Conservation (phyloP, 2,329 filamentous ascomycete species). For the Didymella keratinophila region DNA sequence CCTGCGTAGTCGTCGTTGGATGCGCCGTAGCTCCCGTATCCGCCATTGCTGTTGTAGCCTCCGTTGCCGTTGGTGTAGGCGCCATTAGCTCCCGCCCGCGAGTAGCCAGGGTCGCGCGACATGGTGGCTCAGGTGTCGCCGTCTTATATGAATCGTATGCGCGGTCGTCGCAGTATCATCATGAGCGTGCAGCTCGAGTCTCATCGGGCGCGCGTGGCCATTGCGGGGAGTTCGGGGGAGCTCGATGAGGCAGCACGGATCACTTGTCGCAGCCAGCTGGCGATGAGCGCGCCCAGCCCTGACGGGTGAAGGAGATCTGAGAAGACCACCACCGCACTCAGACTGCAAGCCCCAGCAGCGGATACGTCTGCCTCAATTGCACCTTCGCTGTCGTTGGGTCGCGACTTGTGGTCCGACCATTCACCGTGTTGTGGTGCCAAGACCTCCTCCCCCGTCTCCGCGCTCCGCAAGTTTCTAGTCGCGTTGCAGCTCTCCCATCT, state of each 20-base stretch:
- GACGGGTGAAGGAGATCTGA: conserved; percentile 5
- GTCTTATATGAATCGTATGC: conserved; percentile 12
- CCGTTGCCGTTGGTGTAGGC: conserved; percentile 40
- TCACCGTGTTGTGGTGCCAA: not conserved
- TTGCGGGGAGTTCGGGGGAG: conserved; percentile 44
- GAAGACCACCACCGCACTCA: not conserved
- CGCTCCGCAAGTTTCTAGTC: conserved; percentile 27
- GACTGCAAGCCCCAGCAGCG: not conserved
- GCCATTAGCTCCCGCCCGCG: conserved; percentile 46
- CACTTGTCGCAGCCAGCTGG: conserved; percentile 18
- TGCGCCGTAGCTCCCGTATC: conserved; percentile 34
- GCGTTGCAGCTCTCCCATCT: conserved; percentile 18
- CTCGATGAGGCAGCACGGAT: conserved; percentile 29
- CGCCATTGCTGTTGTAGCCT: conserved; percentile 31
- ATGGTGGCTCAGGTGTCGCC: conserved; percentile 33
- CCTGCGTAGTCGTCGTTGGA: conserved; percentile 25
- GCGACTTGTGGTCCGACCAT: not conserved
- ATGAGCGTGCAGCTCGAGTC: conserved; percentile 16
- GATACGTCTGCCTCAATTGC: not conserved
- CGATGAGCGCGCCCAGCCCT: conserved; percentile 17
- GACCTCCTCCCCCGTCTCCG: not conserved
- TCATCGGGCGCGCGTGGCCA: conserved; percentile 18
- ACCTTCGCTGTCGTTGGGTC: not conserved
- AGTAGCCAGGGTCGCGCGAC: conserved; percentile 48
- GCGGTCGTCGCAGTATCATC: conserved; percentile 12